These are phyloP conservation scores for Nakazawaea pomicola DNA, from an alignment of 805 yeast species.

Conservation along the genomic window DNA sequence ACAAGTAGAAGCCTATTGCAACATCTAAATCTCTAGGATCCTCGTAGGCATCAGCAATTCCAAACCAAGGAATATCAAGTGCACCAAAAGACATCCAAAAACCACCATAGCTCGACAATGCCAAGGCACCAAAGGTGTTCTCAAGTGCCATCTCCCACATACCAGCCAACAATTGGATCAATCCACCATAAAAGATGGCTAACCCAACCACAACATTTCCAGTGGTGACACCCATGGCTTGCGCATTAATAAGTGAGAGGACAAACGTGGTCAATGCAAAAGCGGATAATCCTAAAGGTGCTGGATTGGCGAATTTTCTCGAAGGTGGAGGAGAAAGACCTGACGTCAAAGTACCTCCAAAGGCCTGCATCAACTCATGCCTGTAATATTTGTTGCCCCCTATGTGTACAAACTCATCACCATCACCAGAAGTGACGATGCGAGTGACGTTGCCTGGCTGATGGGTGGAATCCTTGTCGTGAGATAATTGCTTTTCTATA, in stretches of 20 bases:
- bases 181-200: constrained; percentile 70
- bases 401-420: constrained; percentile 61
- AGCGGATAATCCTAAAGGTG: constrained; percentile 68
- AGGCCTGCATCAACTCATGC: constrained; percentile 56
- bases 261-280: constrained; percentile 68
- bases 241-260: constrained; percentile 55
- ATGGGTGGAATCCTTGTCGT: not conserved
- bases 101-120: constrained; percentile 58
- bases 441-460: constrained; percentile 2
- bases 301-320: constrained; percentile 67
- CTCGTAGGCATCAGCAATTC: constrained; percentile 44
- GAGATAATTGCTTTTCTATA: constrained; percentile 8
- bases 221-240: constrained; percentile 62
- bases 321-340: constrained; percentile 55
- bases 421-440: constrained; percentile 27
- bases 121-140: constrained; percentile 72
- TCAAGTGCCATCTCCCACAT: constrained; percentile 73
- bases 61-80: constrained; percentile 52
- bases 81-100: constrained; percentile 78
- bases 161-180: constrained; percentile 67
- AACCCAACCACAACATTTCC: constrained; percentile 59
- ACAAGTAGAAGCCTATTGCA: constrained; percentile 52
- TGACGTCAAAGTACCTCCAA: constrained; percentile 81
- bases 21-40: constrained; percentile 40
- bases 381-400: constrained; percentile 68